These are phyloP conservation scores for Dicorynia guianensis DNA, from an alignment of 306 rosid genomes.

Conservation along the genomic window DNA sequence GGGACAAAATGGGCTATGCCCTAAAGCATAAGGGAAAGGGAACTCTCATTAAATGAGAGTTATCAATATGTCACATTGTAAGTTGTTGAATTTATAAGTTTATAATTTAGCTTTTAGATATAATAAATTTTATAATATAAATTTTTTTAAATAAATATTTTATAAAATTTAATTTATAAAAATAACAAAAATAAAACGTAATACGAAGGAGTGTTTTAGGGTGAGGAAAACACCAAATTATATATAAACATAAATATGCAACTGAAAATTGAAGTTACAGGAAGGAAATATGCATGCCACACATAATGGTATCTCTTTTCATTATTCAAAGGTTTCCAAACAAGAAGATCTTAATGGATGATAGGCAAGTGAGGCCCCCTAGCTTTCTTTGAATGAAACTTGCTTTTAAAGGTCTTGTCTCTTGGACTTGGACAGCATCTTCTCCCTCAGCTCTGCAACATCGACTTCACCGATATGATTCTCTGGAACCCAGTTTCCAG, in stretches of 20 bases:
- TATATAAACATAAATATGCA: neutral
- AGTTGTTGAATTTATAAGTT: too few relatives aligned
- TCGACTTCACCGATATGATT: constrained; percentile 54
- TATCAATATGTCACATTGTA: too few relatives aligned
- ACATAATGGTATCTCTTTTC: neutral
- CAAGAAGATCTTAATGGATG: neutral
- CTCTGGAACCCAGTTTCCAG: constrained; percentile 78
- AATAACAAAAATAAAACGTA: too few relatives aligned
- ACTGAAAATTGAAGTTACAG: neutral
- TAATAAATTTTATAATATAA: too few relatives aligned
- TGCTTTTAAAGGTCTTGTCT: constrained; percentile 2
- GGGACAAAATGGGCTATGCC: too few relatives aligned
- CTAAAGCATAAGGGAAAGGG: too few relatives aligned
- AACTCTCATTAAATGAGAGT: too few relatives aligned
- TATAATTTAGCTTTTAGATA: too few relatives aligned
- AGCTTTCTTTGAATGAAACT: neutral
- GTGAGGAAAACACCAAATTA: neutral
- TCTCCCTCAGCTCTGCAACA: constrained; percentile 58
- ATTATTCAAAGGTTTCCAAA: neutral
- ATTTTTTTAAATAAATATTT: too few relatives aligned
- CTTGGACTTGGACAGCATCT: constrained; percentile 50
- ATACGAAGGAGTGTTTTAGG: too few relatives aligned
- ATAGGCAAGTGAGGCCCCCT: neutral
- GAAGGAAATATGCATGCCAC: neutral
- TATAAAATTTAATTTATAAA: too few relatives aligned